These are phyloP conservation scores for Sisymbrium irio DNA, from an alignment of 345 rosid species.

Conservation along the genomic window DNA sequence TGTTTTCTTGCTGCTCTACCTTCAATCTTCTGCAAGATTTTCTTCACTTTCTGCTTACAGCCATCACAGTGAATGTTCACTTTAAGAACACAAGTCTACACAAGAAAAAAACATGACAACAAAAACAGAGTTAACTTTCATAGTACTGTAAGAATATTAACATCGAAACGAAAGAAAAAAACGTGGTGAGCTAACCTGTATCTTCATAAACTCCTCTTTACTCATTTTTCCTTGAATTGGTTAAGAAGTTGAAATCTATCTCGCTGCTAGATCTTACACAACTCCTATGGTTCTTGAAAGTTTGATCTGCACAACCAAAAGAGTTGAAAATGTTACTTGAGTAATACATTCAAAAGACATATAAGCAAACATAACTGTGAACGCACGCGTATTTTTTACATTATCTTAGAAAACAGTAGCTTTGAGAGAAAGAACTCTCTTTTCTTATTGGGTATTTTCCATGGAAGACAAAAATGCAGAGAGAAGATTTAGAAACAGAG, in stretches of 20 bases:
- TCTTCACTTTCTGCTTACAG: slow-evolving; percentile 86
- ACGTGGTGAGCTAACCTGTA: slow-evolving; percentile 56
- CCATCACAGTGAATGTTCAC: slow-evolving; percentile 98
- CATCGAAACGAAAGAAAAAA: neutral
- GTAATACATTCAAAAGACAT: neutral
- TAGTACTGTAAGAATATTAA: neutral
- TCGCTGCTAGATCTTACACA: slow-evolving; percentile 51
- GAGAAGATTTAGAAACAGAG: slow-evolving; percentile 16
- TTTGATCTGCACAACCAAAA: slow-evolving; percentile 12
- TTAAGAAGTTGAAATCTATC: slow-evolving; percentile 1
- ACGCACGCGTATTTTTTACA: neutral
- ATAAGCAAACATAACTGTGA: slow-evolving; percentile 18
- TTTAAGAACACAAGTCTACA: slow-evolving; percentile 95
- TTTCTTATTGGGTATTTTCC: slow-evolving; percentile 13
- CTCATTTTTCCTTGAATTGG: slow-evolving; percentile 48
- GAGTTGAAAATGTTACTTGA: slow-evolving; percentile 7
- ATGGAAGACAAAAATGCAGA: slow-evolving; percentile 20
- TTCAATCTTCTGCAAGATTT: slow-evolving; percentile 87
- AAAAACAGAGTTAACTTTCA: slow-evolving; percentile 20
- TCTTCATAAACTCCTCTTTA: slow-evolving; percentile 97
- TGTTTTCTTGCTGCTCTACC: slow-evolving; percentile 41
- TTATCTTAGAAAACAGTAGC: slow-evolving; percentile 17
- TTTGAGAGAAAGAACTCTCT: slow-evolving; percentile 22
- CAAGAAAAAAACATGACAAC: slow-evolving; percentile 30
- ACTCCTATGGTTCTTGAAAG: slow-evolving; percentile 13